phyloP scores from a whole-genome alignment of 2,329 filamentous ascomycete genomes.

The Alternaria sp. region DNA sequence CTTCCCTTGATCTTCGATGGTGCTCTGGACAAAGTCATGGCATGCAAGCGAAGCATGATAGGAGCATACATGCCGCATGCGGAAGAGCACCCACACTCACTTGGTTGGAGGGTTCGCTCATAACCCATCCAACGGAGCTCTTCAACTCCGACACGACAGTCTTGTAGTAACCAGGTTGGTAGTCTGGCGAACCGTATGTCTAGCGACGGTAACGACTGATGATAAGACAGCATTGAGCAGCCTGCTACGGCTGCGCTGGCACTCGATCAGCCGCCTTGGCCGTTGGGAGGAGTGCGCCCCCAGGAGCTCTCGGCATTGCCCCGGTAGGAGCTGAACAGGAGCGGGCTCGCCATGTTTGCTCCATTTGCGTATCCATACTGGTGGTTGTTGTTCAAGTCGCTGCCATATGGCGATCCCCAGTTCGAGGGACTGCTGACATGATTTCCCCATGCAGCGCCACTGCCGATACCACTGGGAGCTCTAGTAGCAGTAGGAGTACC shows the following conservation, averaged over 20 bases:
- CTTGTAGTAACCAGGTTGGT: background rate
- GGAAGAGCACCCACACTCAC: background rate
- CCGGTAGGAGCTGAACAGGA: slow-evolving; percentile 52
- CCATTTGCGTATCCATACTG: slow-evolving; percentile 27
- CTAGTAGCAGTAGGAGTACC: slow-evolving; percentile 20
- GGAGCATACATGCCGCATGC: background rate
- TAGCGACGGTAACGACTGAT: slow-evolving; percentile 7
- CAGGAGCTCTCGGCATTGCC: slow-evolving; percentile 40
- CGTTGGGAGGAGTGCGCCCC: slow-evolving; percentile 46
- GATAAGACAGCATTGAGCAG: slow-evolving; percentile 10
- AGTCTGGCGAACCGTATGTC: slow-evolving; percentile 1
- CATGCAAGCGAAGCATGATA: background rate
- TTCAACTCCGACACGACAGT: background rate
- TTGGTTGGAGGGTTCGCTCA: background rate
- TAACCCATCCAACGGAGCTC: background rate
- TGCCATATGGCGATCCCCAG: slow-evolving; percentile 36
- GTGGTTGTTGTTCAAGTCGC: slow-evolving; percentile 25
- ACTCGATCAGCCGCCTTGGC: slow-evolving; percentile 47
- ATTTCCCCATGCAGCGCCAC: slow-evolving; percentile 43
- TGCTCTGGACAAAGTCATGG: background rate
- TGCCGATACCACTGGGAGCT: slow-evolving; percentile 27
- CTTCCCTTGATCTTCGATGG: background rate
- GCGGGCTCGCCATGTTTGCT: slow-evolving; percentile 47
- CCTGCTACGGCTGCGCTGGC: slow-evolving; percentile 18
- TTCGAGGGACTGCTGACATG: slow-evolving; percentile 28